Evolutionary conservation across 768 basidiomycete species (phyloP).

Genomic region (Boletellus sp.): DNA sequence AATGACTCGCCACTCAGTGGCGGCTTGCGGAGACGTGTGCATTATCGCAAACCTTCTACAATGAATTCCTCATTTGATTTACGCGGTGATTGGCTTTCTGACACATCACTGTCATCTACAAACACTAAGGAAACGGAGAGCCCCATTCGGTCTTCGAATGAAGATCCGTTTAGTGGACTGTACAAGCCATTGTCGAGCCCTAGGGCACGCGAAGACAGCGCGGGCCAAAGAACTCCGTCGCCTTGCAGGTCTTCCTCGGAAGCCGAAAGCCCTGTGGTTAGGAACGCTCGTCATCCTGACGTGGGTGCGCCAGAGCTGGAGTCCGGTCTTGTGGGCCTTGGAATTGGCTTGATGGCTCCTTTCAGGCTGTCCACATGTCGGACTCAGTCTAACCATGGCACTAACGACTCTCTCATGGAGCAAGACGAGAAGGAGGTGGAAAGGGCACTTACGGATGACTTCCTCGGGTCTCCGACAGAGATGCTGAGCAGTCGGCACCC

Average conservation of each 20-base stretch:
- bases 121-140: conserved; percentile 19
- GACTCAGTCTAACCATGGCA: conserved; percentile 17
- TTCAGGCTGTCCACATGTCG: conserved; percentile 46
- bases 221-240: conserved; percentile 14
- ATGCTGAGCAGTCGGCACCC: conserved; percentile 15
- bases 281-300: conserved; percentile 25
- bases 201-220: conserved; percentile 4
- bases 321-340: conserved; percentile 36
- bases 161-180: conserved; percentile 48
- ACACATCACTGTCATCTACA: conserved; percentile 28
- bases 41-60: conserved; percentile 26
- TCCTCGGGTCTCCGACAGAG: conserved; percentile 21
- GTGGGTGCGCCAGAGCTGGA: conserved; percentile 28
- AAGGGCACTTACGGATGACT: conserved; percentile 22
- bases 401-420: conserved; percentile 14
- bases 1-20: conserved; percentile 48
- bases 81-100: conserved; percentile 29
- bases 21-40: conserved; percentile 27
- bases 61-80: conserved; percentile 27
- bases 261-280: conserved; percentile 51
- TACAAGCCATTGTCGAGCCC: conserved; percentile 34
- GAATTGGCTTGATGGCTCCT: conserved; percentile 48
- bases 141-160: conserved; percentile 28
- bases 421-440: conserved; percentile 36
- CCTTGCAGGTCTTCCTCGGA: conserved; percentile 26